Conservation (phyloP, 2,329 filamentous ascomycete species). For the Cryphonectria naterciae region DNA sequence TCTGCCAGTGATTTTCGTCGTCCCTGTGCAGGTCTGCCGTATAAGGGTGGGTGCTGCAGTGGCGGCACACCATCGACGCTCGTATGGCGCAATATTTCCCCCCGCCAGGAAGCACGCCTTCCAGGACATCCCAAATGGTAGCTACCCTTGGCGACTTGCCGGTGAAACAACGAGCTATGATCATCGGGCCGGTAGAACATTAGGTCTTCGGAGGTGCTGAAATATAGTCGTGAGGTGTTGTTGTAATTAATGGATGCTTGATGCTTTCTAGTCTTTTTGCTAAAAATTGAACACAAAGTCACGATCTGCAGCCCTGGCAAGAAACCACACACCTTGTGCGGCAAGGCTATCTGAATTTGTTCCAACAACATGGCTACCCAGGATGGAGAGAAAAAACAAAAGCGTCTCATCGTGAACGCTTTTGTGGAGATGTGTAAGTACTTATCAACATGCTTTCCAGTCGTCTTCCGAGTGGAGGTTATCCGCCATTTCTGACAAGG, state of each 20-base stretch:
- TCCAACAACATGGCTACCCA: slow-evolving; percentile 17
- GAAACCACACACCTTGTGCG: too few relatives aligned
- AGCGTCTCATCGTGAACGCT: slow-evolving; percentile 30
- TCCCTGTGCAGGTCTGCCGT: slow-evolving; percentile 17
- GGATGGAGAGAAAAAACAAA: slow-evolving; percentile 16
- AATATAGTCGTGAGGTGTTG: not conserved
- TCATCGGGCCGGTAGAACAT: not conserved
- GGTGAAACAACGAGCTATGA: not conserved
- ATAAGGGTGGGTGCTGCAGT: slow-evolving; percentile 8
- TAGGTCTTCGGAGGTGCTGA: not conserved
- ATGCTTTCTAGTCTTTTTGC: not conserved
- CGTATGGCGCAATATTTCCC: slow-evolving; percentile 28
- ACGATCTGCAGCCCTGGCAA: not conserved
- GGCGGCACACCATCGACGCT: slow-evolving; percentile 23
- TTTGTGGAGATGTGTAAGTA: slow-evolving; percentile 33
- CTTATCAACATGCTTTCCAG: too few relatives aligned
- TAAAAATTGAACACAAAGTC: not conserved
- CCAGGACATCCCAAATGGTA: not conserved
- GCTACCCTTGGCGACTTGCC: not conserved
- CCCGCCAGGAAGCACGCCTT: slow-evolving; percentile 1
- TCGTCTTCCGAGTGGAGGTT: not conserved
- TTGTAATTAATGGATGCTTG: not conserved
- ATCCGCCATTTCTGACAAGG: not conserved
- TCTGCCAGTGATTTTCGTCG: not conserved
- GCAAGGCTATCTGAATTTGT: not conserved